Base-by-base conservation (phyloP, 1,284 basidiomycete genomes). In the Tetrapyrgos nigripes region DNA sequence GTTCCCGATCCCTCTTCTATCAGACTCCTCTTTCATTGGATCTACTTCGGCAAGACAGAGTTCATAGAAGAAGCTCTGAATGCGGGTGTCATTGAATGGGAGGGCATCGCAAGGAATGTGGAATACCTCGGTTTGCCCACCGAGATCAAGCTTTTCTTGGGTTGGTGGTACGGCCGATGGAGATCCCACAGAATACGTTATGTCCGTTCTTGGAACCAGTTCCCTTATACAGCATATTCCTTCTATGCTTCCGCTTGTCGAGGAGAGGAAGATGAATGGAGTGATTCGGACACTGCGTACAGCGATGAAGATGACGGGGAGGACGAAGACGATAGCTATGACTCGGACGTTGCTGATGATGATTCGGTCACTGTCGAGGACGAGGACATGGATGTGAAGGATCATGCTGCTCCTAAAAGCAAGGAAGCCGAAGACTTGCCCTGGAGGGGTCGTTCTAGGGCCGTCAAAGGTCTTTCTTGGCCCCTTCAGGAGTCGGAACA, bases 101-200 rank as follows among this genome's bases (percentile, higher is more conserved):
- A 91, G 61, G 89, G 89, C 44, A 79, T 92, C 60, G 89, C 88
- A n/a, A 83, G 87, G 54, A 93, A 92, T 69, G 90, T 87, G 67
- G 91, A 92, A 69, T 93, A 91, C 66, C 85, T 93, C 53, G 87
- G 86, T 24, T 81, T 93, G 64, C 76, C 83, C 45, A 71, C 82
- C 10, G 88, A 91, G 52, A 83, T 92, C 69, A 90, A 88, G 65
- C 71, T 84, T 19, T 91, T 88, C 69, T 76, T 92, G 55, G 83
- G 85, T 1, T 76, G 77, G 55, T 91, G 87, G 86, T 89, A 88
- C 66, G 76, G 79, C 53, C 74, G 77, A 19, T 86, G 85, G 82
- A 66, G 83, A 45, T 73, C 79, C 57, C 73, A 80, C 46, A 58
- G 55, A 29, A 58, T 58, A 23, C 61, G 62, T 11, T 56, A 61